phyloP scores from a whole-genome alignment of 768 basidiomycete genomes.

The Bullera alba region DNA sequence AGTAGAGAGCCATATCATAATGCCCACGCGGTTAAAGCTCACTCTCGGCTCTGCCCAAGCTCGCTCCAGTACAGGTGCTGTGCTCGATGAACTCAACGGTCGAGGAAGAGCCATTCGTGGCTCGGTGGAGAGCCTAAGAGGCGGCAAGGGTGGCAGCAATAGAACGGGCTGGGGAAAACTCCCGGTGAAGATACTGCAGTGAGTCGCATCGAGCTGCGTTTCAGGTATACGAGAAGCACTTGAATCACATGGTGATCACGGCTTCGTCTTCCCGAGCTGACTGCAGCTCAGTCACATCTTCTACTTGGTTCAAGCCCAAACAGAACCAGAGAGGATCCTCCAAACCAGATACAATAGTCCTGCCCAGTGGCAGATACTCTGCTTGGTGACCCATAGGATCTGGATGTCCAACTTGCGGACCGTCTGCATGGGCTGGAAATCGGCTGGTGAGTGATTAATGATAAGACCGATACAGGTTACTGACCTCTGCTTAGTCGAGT shows the following conservation, averaged over 20 bases:
- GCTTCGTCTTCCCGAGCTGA: too few species aligned
- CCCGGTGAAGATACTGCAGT: conserved; percentile 13
- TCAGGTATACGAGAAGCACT: background rate
- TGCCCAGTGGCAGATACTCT: background rate
- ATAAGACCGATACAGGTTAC: too few species aligned
- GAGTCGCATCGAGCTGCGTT: conserved; percentile 1
- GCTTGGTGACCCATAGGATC: conserved; percentile 3
- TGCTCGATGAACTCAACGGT: background rate
- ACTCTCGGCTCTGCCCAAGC: background rate
- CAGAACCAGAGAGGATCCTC: background rate
- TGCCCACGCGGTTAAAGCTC: background rate
- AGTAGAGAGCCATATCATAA: background rate
- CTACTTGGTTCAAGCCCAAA: background rate
- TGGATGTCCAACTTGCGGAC: conserved; percentile 7
- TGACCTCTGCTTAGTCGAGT: conserved; percentile 9
- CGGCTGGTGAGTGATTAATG: too few species aligned
- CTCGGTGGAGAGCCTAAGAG: background rate
- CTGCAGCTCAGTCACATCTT: too few species aligned
- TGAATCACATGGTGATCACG: too few species aligned
- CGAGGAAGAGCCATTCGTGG: background rate
- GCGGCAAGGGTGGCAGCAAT: background rate
- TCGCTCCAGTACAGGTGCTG: background rate
- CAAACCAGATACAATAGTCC: background rate
- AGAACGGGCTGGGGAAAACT: conserved; percentile 18
- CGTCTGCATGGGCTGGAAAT: conserved; percentile 8